Evolutionary conservation across 306 rosid genomes (phyloP).

Genomic region (Cajanus cajan): DNA sequence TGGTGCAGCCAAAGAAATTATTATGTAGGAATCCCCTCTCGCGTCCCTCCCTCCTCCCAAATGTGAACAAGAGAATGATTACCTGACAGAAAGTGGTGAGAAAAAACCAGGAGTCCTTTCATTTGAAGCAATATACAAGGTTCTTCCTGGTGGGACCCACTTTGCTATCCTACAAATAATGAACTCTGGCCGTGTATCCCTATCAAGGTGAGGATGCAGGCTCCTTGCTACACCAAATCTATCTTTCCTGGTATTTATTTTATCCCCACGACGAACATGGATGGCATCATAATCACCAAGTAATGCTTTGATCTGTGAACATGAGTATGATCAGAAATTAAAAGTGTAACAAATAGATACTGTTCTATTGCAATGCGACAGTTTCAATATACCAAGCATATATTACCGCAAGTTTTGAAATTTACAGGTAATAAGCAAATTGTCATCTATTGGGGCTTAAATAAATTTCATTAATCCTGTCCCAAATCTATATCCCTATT

Average conservation of each 20-base stretch:
- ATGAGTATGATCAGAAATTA: background rate
- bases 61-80: constrained; percentile 25
- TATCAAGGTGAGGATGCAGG: constrained; percentile 89
- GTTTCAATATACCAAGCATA: constrained; percentile 11
- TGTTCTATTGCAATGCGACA: background rate
- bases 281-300: constrained; percentile 64
- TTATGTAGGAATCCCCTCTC: background rate
- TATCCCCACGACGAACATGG: constrained; percentile 99
- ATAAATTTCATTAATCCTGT: background rate
- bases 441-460: background rate
- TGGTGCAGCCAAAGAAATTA: background rate
- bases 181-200: constrained; percentile 89
- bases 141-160: constrained; percentile 88
- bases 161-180: constrained; percentile 71
- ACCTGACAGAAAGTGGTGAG: constrained; percentile 84
- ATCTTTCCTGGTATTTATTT: constrained; percentile 88
- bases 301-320: constrained; percentile 30
- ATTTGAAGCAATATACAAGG: constrained; percentile 88
- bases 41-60: too few species aligned
- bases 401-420: constrained; percentile 7
- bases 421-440: constrained; percentile 2
- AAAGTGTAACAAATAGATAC: background rate
- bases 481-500: background rate
- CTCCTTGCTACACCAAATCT: constrained; percentile 74
- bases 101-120: constrained; percentile 90